Conservation (phyloP, 768 basidiomycete species). For the Macrolepiota albuminosa region DNA sequence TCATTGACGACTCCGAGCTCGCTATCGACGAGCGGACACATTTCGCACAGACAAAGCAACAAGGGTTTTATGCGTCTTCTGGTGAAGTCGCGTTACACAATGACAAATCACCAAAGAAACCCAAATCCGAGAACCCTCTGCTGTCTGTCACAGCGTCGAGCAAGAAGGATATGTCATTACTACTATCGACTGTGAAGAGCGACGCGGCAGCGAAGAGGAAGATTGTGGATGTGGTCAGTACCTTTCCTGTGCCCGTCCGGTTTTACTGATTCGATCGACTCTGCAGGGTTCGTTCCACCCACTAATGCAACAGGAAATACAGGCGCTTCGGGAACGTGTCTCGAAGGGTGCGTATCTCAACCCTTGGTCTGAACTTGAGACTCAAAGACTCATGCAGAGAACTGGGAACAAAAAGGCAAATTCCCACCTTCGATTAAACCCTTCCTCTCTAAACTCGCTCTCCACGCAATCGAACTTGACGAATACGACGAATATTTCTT, state of each 20-base stretch:
- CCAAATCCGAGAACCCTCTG: no score
- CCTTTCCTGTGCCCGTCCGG: not conserved
- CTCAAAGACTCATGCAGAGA: slow-evolving; percentile 38
- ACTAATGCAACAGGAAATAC: no score
- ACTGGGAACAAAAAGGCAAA: slow-evolving; percentile 79
- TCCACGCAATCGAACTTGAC: slow-evolving; percentile 52
- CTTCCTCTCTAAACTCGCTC: no score
- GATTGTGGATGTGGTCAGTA: slow-evolving; percentile 54
- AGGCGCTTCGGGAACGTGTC: no score
- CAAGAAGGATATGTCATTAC: not conserved
- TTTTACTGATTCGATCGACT: slow-evolving; percentile 1
- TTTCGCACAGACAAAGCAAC: slow-evolving; percentile 88
- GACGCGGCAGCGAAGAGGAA: slow-evolving; percentile 44
- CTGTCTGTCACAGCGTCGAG: no score
- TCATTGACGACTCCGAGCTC: slow-evolving; percentile 93
- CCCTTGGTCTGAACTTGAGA: not conserved
- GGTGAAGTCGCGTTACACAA: no score
- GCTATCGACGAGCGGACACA: slow-evolving; percentile 86
- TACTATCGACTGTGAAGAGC: not conserved
- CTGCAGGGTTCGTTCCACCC: slow-evolving; percentile 31
- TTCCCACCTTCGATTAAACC: slow-evolving; percentile 67
- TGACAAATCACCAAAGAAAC: no score
- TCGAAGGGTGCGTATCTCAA: not conserved
- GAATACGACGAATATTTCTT: slow-evolving; percentile 94
- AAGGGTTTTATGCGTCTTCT: slow-evolving; percentile 42